Conservation (phyloP, 306 rosid genomes). For the Phaseolus lunatus region DNA sequence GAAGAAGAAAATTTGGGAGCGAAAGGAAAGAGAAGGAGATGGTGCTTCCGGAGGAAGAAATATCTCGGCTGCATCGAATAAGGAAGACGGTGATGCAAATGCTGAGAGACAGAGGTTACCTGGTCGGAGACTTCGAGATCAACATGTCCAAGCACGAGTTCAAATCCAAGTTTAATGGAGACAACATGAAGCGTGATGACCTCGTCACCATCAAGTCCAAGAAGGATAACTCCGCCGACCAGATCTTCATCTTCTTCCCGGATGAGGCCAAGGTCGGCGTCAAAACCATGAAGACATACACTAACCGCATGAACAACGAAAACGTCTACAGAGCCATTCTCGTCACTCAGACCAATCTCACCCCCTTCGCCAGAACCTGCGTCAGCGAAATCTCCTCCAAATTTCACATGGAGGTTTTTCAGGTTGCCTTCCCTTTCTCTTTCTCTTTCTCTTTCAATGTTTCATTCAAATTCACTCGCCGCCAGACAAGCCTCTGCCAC, state of each 20-base stretch:
- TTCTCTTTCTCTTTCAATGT: too few relatives aligned
- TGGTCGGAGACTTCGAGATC: conserved; percentile 64
- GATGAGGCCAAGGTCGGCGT: conserved; percentile 72
- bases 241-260: conserved; percentile 79
- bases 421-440: conserved; percentile 38
- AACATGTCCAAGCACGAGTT: conserved; percentile 65
- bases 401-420: conserved; percentile 78
- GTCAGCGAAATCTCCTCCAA: conserved; percentile 58
- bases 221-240: conserved; percentile 56
- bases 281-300: conserved; percentile 60
- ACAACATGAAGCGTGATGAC: conserved; percentile 73
- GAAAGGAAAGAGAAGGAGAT: conserved; percentile 37
- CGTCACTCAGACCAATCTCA: conserved; percentile 66
- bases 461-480: too few relatives aligned
- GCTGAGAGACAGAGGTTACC: conserved; percentile 66
- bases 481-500: too few relatives aligned
- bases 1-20: too few relatives aligned
- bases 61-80: conserved; percentile 50
- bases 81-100: conserved; percentile 77
- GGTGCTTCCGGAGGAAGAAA: conserved; percentile 68
- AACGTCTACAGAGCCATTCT: conserved; percentile 71
- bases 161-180: conserved; percentile 47
- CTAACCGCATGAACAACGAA: conserved; percentile 71
- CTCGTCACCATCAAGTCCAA: conserved; percentile 64
- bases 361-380: conserved; percentile 58